Percentiles rank a stretch among this genome's conserved stretches.
Evolutionary conservation across 1,139 yeast genomes (phyloP).

Genomic region (Geotrichum reessii): DNA sequence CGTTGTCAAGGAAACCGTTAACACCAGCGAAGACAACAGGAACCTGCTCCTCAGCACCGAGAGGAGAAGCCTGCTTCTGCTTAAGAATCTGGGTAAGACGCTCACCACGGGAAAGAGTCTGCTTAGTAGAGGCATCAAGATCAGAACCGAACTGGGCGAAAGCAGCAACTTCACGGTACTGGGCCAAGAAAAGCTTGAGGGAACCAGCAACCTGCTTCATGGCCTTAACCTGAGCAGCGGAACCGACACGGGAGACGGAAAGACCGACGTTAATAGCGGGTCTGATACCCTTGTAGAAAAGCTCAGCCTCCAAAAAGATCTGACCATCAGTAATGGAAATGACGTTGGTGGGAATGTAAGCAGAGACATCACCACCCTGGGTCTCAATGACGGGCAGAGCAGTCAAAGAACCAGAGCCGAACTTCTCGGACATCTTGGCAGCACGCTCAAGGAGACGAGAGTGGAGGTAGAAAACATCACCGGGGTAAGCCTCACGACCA

Average conservation of each 20-base stretch:
- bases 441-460: conserved; percentile 96
- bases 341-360: conserved; percentile 95
- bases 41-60: conserved; percentile 98
- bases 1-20: conserved; percentile 92
- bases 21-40: conserved; percentile 97
- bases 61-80: conserved; percentile 95
- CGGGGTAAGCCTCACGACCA: conserved; percentile 96
- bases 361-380: conserved; percentile 99
- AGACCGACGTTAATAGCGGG: conserved; percentile 99
- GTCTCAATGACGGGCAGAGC: conserved; percentile 96
- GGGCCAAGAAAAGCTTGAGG: conserved; percentile 98
- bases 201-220: conserved; percentile 99
- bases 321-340: conserved; percentile 97
- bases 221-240: conserved; percentile 99
- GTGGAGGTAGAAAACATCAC: conserved; percentile 95
- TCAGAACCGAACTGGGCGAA: conserved; percentile 99
- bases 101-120: conserved; percentile 99
- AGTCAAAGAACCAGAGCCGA: conserved; percentile 92
- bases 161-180: conserved; percentile 99
- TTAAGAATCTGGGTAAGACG: conserved; percentile 98
- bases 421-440: conserved; percentile 87
- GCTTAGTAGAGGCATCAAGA: conserved; percentile 99
- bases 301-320: conserved; percentile 98
- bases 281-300: conserved; percentile 99
- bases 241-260: conserved; percentile 99